Base-by-base conservation (phyloP, 805 yeast genomes). In the Saccharomycopsis microspora region DNA sequence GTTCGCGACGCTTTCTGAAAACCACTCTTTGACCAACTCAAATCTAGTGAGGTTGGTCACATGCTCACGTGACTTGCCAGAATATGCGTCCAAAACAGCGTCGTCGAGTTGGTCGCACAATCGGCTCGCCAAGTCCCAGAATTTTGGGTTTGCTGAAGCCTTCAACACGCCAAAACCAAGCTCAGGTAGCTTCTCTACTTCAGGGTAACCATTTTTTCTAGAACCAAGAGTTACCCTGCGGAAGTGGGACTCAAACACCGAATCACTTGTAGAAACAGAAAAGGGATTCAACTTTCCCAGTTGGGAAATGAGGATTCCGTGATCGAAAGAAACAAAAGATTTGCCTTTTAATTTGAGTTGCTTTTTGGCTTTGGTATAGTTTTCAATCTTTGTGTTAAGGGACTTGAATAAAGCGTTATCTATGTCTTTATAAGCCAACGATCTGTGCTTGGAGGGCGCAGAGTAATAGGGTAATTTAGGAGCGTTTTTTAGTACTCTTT, bases 101-200 rank as follows among this genome's bases (percentile, higher is more conserved):
- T 65, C 65, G 58, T 79, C 85, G 62, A 83, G 83, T 19, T 19
- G 19, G 19, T 19, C 19, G 19, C 19, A 19, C 40, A 88, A 64
- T 27, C 78, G 70, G 0, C 85, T 74, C 1, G 82, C 74, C 40
- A 84, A 64, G n/a, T 68, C 66, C 76, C 87, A 74, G 19, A 65
- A 58, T 19, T 60, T 57, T 41, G 74, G 61, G 1, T 65, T 56
- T 4, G 68, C 46, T 1, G 48, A 38, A 3, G 50, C 45, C 44
- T 64, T 69, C 27, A 64, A 53, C 1, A 51, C 28, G n/a, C 68
- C 64, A 2, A 19, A 19, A 19, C 19, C 19, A 19, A 19, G 19
- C 19, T 19, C 19, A 19, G 19, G 19, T 19, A 19, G 19, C 2
- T 19, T 19, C 19, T 19, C 19, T 19, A 19, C 19, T 7, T 44